Conservation (phyloP, 306 rosid species). For the Quillaja saponaria region DNA sequence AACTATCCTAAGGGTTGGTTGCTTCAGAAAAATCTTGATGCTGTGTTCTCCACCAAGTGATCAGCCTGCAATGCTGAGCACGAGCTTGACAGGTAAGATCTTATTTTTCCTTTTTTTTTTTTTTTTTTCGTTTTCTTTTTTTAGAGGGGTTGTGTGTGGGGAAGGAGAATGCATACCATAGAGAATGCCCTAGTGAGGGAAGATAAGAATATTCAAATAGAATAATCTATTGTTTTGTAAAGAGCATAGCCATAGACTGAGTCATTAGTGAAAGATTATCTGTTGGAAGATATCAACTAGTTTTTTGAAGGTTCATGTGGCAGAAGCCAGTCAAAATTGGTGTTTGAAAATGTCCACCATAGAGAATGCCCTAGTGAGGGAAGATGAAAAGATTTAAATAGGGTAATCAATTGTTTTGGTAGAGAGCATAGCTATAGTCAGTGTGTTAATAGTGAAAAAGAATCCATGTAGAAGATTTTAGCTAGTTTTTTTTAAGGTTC, state of each 20-base stretch:
- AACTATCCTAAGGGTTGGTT: slow-evolving; percentile 86
- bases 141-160: slow-evolving; percentile 30
- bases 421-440: not conserved
- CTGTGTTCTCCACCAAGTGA: slow-evolving; percentile 59
- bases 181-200: not conserved
- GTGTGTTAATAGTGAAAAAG: no score
- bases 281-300: no score
- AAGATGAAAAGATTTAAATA: not conserved
- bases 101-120: slow-evolving; percentile 25
- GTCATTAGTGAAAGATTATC: no score
- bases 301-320: no score
- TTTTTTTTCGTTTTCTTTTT: slow-evolving; percentile 22
- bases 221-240: not conserved
- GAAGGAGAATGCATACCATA: slow-evolving; percentile 5
- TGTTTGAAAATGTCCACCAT: not conserved
- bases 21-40: slow-evolving; percentile 74
- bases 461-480: no score
- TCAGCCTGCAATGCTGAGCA: slow-evolving; percentile 35
- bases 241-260: not conserved
- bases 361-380: not conserved
- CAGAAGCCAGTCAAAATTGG: no score
- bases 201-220: not conserved
- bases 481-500: no score
- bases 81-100: slow-evolving; percentile 64
- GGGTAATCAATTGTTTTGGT: not conserved